Evolutionary conservation across 139 green algal species (phyloP).

Genomic region (Tetradesmus obliquus): DNA sequence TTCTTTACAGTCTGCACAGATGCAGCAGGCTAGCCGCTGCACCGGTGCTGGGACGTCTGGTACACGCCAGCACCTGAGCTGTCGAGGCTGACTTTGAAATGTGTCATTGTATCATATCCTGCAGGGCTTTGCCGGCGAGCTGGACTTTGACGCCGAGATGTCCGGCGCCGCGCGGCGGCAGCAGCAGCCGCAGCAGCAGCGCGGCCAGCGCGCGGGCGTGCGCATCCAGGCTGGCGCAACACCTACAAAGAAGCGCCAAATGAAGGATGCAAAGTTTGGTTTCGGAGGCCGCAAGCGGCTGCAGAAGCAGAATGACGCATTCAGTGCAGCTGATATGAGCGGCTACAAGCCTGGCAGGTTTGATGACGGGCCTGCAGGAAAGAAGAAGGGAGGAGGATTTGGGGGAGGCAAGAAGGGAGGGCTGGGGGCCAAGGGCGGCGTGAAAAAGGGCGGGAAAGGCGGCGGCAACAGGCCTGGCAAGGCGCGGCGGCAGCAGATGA

Average conservation of each 20-base stretch:
- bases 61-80: too few species aligned
- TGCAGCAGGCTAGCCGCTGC: not conserved
- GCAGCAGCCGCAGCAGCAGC: slow-evolving; percentile 34
- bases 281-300: slow-evolving; percentile 90
- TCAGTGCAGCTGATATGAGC: slow-evolving; percentile 82
- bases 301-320: slow-evolving; percentile 94
- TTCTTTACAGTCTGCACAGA: too few species aligned
- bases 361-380: slow-evolving; percentile 41
- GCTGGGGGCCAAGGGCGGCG: slow-evolving; percentile 34
- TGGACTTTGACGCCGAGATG: slow-evolving; percentile 83
- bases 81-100: not conserved
- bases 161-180: slow-evolving; percentile 37
- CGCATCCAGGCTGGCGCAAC: slow-evolving; percentile 36
- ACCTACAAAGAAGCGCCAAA: slow-evolving; percentile 68
- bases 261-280: slow-evolving; percentile 79
- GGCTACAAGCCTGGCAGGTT: slow-evolving; percentile 62
- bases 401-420: slow-evolving; percentile 46
- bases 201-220: slow-evolving; percentile 17
- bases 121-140: slow-evolving; percentile 75
- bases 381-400: slow-evolving; percentile 14
- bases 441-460: slow-evolving; percentile 37
- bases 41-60: too few species aligned
- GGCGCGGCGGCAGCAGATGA: slow-evolving; percentile 52
- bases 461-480: slow-evolving; percentile 65
- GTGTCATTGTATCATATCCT: not conserved